phyloP scores from a whole-genome alignment of 306 rosid genomes.

The Benincasa hispida region DNA sequence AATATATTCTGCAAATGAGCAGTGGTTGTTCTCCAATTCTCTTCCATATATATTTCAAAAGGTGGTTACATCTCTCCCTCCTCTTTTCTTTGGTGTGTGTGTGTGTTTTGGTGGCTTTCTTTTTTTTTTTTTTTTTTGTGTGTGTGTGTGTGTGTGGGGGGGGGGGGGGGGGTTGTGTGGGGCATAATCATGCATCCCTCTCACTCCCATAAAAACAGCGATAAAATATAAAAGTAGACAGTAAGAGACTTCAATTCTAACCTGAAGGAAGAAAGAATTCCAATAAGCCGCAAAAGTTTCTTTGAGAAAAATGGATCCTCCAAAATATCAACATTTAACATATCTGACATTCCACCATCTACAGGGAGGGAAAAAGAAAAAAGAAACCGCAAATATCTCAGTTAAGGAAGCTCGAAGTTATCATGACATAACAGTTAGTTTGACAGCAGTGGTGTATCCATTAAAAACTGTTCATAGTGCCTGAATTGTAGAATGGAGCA shows the following conservation, averaged over 20 bases:
- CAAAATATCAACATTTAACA: constrained; percentile 36
- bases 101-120: no score
- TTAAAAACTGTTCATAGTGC: neutral
- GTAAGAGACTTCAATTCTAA: constrained; percentile 20
- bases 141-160: no score
- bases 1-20: neutral
- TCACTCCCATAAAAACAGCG: neutral
- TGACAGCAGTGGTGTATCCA: neutral
- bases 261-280: constrained; percentile 71
- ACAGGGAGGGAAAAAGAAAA: constrained; percentile 13
- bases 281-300: constrained; percentile 64
- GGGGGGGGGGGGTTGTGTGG: no score
- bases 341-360: constrained; percentile 40
- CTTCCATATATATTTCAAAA: neutral
- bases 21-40: neutral
- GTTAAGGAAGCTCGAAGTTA: neutral
- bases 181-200: no score
- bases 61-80: neutral
- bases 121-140: no score
- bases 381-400: neutral
- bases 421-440: neutral
- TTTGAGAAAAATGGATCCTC: constrained; percentile 70
- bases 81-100: neutral
- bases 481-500: neutral
- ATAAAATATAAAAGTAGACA: constrained; percentile 6